phyloP scores from a whole-genome alignment of 2,329 filamentous ascomycete species.

The Neopestalotiopsis rosae region DNA sequence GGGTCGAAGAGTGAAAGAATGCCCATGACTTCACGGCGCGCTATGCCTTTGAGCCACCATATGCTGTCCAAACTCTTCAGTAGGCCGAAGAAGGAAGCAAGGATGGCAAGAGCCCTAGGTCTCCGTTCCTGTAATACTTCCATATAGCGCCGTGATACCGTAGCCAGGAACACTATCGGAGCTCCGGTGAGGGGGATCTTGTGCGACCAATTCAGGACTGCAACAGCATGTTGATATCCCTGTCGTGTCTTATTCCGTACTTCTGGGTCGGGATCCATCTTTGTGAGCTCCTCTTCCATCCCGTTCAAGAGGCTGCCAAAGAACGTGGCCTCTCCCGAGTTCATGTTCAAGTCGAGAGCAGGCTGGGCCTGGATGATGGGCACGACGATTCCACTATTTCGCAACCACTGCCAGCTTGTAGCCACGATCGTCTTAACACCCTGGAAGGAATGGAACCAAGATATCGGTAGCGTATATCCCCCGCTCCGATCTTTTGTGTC shows the following conservation, averaged over 20 bases:
- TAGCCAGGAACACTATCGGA: slow-evolving; percentile 67
- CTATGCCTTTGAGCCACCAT: slow-evolving; percentile 75
- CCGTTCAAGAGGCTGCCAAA: slow-evolving; percentile 66
- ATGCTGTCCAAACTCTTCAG: slow-evolving; percentile 65
- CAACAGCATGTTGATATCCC: slow-evolving; percentile 68
- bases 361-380: slow-evolving; percentile 70
- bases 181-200: slow-evolving; percentile 63
- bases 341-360: slow-evolving; percentile 64
- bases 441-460: slow-evolving; percentile 72
- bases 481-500: slow-evolving; percentile 43
- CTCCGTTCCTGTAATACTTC: slow-evolving; percentile 63
- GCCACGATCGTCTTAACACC: slow-evolving; percentile 70
- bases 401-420: slow-evolving; percentile 68
- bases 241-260: slow-evolving; percentile 46
- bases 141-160: slow-evolving; percentile 65
- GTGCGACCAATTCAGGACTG: slow-evolving; percentile 70
- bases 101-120: slow-evolving; percentile 66
- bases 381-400: slow-evolving; percentile 60
- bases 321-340: slow-evolving; percentile 58
- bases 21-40: slow-evolving; percentile 68
- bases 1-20: slow-evolving; percentile 64
- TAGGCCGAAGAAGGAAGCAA: slow-evolving; percentile 71
- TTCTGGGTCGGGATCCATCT: slow-evolving; percentile 29
- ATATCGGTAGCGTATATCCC: slow-evolving; percentile 63
- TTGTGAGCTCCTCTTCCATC: slow-evolving; percentile 59